Percentiles rank a stretch among this genome's conserved stretches.
Evolutionary conservation across 805 yeast genomes (phyloP).

Genomic region (Wickerhamomyces mucosus): DNA sequence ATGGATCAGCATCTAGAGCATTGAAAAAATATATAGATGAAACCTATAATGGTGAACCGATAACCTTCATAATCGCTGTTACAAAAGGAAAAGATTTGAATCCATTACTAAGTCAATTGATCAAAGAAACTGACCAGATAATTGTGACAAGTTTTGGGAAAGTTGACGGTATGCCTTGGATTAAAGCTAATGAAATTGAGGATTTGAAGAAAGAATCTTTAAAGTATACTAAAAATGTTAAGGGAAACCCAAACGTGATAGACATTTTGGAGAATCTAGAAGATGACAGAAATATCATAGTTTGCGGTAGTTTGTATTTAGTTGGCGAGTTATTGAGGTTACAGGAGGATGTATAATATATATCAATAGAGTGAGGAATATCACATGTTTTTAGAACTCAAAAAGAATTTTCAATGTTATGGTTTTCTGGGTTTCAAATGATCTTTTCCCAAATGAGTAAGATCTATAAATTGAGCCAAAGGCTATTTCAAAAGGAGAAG

Average conservation of each 20-base stretch:
- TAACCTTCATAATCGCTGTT: conserved; percentile 58
- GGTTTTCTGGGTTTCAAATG: too few species aligned
- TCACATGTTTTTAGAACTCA: too few species aligned
- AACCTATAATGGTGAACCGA: conserved; percentile 10
- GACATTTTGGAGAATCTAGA: conserved; percentile 20
- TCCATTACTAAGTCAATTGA: conserved; percentile 40
- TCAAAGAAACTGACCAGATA: conserved; percentile 44
- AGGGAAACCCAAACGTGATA: conserved; percentile 16
- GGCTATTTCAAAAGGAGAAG: too few species aligned
- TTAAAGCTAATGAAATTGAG: conserved; percentile 34
- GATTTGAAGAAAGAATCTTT: conserved; percentile 16
- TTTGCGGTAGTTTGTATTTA: conserved; percentile 66
- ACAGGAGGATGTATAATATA: too few species aligned
- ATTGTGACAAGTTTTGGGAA: conserved; percentile 53
- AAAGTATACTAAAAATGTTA: conserved; percentile 22
- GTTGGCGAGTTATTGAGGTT: conserved; percentile 44
- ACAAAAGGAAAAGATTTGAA: conserved; percentile 62
- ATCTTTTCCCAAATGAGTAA: too few species aligned
- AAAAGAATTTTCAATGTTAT: too few species aligned
- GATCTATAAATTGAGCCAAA: too few species aligned
- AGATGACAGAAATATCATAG: conserved; percentile 25
- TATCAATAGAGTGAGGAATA: too few species aligned
- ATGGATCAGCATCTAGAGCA: conserved; percentile 74
- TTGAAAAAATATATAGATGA: conserved; percentile 43
- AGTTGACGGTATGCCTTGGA: conserved; percentile 95